Base-by-base conservation (phyloP, 768 basidiomycete genomes). In the Astraeus odoratus region DNA sequence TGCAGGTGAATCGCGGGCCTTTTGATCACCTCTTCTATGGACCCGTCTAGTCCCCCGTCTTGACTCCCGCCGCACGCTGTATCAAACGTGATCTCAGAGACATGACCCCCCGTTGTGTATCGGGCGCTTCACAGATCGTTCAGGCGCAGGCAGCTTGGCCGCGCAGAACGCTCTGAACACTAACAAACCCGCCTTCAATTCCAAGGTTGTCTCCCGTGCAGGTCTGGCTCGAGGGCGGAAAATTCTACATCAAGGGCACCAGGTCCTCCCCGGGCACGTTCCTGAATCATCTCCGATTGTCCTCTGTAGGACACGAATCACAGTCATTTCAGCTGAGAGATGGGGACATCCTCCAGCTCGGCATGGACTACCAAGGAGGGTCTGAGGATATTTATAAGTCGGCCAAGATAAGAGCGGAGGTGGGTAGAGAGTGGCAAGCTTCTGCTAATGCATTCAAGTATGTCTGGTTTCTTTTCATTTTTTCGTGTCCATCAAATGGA, bases 291-390 rank as follows among this genome's bases (percentile, higher is more conserved):
- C 80, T 94, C 43, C 68, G 94, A 37, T 74, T 98, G n/a, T 82
- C 82, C 29, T 73, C 83, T 1, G 92, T 94, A 9, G 86, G 85
- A 39, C 75, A 78, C 6, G 94, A 95, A 61, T 86, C 82, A 4
- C 69, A 80, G 30, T 78, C 90, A 1, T 82, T 74, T 48, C 78
- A 77, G 50, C 72, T 97, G 55, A 90, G 86, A 66, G 94, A 97
- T 50, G 95, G 95, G 1, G 94, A 97, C 67, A 76, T 97, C 23
- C 67, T 98, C 16, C 95, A 97, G 66, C 80, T 97, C 1, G 94
- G 95, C 2, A 91, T 98, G 22, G 94, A 98, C 61, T 99, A 96
- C 66, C 94, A 97, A 64, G 95, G 95, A 5, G 95, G 95, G 0
- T 80, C 88, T 6, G 93, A 97, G 69, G 94, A 97, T 64, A 92